Base-by-base conservation (phyloP, 2,329 filamentous ascomycete species). In the Tolypocladium paradoxum region DNA sequence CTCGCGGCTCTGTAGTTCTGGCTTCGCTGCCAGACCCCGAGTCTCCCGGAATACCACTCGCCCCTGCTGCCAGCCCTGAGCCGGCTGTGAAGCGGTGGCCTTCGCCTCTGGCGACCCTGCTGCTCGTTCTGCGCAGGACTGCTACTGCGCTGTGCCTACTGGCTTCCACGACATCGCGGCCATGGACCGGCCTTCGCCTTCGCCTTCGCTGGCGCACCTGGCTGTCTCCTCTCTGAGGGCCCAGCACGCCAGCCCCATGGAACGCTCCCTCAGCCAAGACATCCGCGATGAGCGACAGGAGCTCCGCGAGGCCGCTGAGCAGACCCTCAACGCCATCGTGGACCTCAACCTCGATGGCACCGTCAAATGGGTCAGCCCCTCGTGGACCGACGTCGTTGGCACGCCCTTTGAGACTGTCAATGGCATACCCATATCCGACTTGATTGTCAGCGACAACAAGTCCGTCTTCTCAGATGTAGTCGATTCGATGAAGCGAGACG, bases 281-380 rank as follows among this genome's bases (percentile, higher is more conserved):
- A 96, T 97, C 63, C 85, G 89, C 61, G 90, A 95, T 65, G 90
- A 97, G 73, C 83, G 91, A 57, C 88, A 96, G 66, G 92, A 97
- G 67, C 79, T 99, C 61, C 90, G 91, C 65, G 89, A 96, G 73
- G 93, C 92, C 40, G 93, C 92, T 50, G 92, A 97, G 72, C 90
- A 96, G 73, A 96, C 91, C 24, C 78, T 96, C 67, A 99, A 97
- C 70, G 88, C 95, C 58, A 96, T 99, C 67, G 80, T 99, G 66
- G 92, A 99, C 72, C 78, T 99, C 59, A 90, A 90, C 64, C 79
- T 97, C 53, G 88, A 96, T 65, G 90, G 90, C 59, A 87, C 83
- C 56, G 87, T 99, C 63, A 87, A 90, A 71, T 99, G 93, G 89
- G 91, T 95, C 62, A 97, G 92, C 68, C 89, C 91, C 14, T 96